Evolutionary conservation across 2,329 filamentous ascomycete species (phyloP), one percentile per base, ranked within the genome.

Genomic region (Fusarium devonianum): DNA sequence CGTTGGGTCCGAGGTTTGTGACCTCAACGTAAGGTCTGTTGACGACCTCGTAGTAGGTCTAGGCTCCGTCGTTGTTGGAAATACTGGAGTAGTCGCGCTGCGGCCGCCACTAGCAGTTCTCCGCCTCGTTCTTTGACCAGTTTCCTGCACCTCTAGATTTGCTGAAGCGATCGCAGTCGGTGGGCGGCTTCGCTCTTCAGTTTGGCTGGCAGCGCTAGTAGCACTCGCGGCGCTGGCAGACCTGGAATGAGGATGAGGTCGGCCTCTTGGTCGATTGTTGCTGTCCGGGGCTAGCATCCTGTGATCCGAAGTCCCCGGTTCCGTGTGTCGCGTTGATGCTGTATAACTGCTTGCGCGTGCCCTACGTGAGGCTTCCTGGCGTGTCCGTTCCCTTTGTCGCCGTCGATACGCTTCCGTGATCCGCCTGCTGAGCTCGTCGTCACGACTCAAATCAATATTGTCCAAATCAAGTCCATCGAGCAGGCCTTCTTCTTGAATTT

Each of bases 321-420:
- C 67, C 59, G 29, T 48, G 28, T 49, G 47, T 13, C 73, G 71
- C n/a, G 76, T 71, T 49, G 66, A 67, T 16, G 67, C 71, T 56
- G 67, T 73, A 21, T 60, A 60, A 7, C 60, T 60, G 39, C 52
- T 68, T n/a, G 66, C 67, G 60, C 73, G 73, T 53, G 71, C 78
- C 52, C 77, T 76, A 61, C 76, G 73, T 9, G 71, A 69, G 14
- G 74, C 64, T 63, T 81, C 78, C 28, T 74, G 73, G 10, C 81
- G 77, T n/a, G 77, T 68, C 50, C 83, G 75, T 53, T 86, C 84
- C 32, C 80, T 82, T 66, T 95, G 90, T 21, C 90, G 81, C 53
- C 90, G 82, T 49, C 90, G 79, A 66, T 95, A 96, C 2, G 91
- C 91, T 65, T 95, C 90, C 2, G 92, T 92, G 62, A 97, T 96